These are phyloP conservation scores for Quercus phellos DNA, from an alignment of 331 rosid species.

Conservation along the genomic window DNA sequence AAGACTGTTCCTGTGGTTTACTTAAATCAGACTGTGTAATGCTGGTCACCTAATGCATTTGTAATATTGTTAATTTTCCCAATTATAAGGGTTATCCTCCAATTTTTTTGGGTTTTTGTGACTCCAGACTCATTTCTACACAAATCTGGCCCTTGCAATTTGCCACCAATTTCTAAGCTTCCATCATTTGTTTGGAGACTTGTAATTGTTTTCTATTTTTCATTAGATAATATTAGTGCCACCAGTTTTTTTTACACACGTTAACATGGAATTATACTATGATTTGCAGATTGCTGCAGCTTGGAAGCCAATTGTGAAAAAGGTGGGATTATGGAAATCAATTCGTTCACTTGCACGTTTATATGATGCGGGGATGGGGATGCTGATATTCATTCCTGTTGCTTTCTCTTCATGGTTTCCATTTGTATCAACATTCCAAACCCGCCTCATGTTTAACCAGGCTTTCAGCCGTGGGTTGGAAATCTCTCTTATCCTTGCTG, in stretches of 20 bases:
- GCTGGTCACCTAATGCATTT: too few relatives aligned
- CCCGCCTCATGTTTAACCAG: slow-evolving; percentile 95
- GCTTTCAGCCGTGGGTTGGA: slow-evolving; percentile 95
- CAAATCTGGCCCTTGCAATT: too few relatives aligned
- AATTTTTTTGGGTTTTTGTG: too few relatives aligned
- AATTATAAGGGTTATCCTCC: too few relatives aligned
- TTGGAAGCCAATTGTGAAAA: slow-evolving; percentile 85
- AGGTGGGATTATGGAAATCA: slow-evolving; percentile 74
- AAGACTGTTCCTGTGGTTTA: too few relatives aligned
- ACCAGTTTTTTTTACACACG: not conserved
- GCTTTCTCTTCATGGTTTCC: slow-evolving; percentile 90
- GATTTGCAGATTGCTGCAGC: slow-evolving; percentile 75
- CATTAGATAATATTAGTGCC: too few relatives aligned
- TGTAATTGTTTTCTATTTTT: too few relatives aligned
- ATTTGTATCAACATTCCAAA: slow-evolving; percentile 86
- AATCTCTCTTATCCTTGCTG: slow-evolving; percentile 85
- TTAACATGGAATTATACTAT: slow-evolving; percentile 10
- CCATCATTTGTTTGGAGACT: too few relatives aligned
- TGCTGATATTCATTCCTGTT: slow-evolving; percentile 78
- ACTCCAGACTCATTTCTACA: too few relatives aligned
- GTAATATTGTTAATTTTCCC: too few relatives aligned
- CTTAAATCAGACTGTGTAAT: too few relatives aligned
- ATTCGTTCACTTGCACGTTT: slow-evolving; percentile 78
- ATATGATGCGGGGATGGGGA: slow-evolving; percentile 96
- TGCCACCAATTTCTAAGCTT: too few relatives aligned